These are phyloP conservation scores for Cryptosporidium sp. DNA, from an alignment of 169 alveolate genomes.

Conservation along the genomic window DNA sequence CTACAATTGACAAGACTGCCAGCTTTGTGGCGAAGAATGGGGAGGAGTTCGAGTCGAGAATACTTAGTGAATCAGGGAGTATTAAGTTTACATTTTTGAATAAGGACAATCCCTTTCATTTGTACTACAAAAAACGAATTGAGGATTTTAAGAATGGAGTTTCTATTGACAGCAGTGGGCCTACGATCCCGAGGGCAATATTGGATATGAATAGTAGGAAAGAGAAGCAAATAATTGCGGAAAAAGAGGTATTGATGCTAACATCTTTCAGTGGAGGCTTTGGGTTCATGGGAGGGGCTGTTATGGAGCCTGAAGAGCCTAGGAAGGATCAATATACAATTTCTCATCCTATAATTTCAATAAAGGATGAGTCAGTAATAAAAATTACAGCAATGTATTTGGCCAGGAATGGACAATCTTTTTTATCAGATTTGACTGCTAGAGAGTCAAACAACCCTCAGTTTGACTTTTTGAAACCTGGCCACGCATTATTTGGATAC, in stretches of 20 bases:
- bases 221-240: conserved; percentile 66
- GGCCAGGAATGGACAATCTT: conserved; percentile 97
- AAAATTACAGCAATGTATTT: conserved; percentile 95
- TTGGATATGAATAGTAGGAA: conserved; percentile 80
- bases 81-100: conserved; percentile 85
- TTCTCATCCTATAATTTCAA: conserved; percentile 86
- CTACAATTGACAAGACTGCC: conserved; percentile 91
- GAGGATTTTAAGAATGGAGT: conserved; percentile 83
- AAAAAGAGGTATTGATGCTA: conserved; percentile 72
- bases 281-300: conserved; percentile 78
- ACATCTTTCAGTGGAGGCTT: conserved; percentile 67
- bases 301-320: conserved; percentile 78
- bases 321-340: conserved; percentile 78
- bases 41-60: conserved; percentile 87
- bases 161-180: conserved; percentile 80
- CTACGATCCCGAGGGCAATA: conserved; percentile 80
- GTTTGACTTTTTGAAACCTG: conserved; percentile 95
- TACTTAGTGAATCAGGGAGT: conserved; percentile 82
- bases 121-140: conserved; percentile 86
- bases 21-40: conserved; percentile 93
- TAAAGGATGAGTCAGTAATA: conserved; percentile 90
- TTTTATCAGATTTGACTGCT: conserved; percentile 91
- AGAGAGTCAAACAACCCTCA: conserved; percentile 90
- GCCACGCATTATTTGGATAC: conserved; percentile 93
- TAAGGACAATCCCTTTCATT: conserved; percentile 86